Evolutionary conservation across 1,139 yeast species (phyloP).

Genomic region (Protomyces lactucae-debilis): DNA sequence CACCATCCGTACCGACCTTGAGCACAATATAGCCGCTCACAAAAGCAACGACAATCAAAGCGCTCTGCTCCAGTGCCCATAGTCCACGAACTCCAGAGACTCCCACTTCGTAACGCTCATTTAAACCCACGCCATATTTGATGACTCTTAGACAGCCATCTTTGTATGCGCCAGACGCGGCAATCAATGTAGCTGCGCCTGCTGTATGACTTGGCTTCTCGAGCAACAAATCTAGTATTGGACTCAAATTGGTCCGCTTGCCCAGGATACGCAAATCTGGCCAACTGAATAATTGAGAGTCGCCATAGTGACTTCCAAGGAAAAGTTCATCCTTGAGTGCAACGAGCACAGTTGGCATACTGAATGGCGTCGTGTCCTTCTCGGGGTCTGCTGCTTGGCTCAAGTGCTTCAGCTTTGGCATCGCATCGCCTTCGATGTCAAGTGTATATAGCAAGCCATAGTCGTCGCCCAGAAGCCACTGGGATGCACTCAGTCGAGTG

Average conservation of each 20-base stretch:
- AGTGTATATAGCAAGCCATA: constrained; percentile 31
- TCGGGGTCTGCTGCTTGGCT: constrained; percentile 21
- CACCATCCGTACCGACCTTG: constrained; percentile 26
- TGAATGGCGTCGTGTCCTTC: constrained; percentile 30
- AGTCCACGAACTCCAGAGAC: constrained; percentile 21
- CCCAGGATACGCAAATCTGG: constrained; percentile 28
- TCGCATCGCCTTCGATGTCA: constrained; percentile 10
- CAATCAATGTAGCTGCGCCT: constrained; percentile 30
- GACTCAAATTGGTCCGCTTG: constrained; percentile 32
- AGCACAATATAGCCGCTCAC: constrained; percentile 31
- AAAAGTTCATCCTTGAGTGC: constrained; percentile 29
- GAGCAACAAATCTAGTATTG: constrained; percentile 33
- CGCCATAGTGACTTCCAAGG: constrained; percentile 34
- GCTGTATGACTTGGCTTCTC: constrained; percentile 20
- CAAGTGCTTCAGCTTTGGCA: constrained; percentile 5
- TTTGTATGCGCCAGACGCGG: constrained; percentile 35
- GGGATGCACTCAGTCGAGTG: constrained; percentile 26
- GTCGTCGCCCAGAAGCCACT: constrained; percentile 33
- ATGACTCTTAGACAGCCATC: constrained; percentile 33
- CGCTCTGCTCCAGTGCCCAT: constrained; percentile 17
- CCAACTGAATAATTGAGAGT: constrained; percentile 31
- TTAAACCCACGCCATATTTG: constrained; percentile 33
- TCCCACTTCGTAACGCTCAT: constrained; percentile 28
- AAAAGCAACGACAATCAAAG: constrained; percentile 30
- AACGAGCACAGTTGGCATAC: constrained; percentile 28